Percentiles rank a stretch among this genome's conserved stretches.
Conservation (phyloP, 106 monocot genomes). For the Dendrobium chrysotoxum region DNA sequence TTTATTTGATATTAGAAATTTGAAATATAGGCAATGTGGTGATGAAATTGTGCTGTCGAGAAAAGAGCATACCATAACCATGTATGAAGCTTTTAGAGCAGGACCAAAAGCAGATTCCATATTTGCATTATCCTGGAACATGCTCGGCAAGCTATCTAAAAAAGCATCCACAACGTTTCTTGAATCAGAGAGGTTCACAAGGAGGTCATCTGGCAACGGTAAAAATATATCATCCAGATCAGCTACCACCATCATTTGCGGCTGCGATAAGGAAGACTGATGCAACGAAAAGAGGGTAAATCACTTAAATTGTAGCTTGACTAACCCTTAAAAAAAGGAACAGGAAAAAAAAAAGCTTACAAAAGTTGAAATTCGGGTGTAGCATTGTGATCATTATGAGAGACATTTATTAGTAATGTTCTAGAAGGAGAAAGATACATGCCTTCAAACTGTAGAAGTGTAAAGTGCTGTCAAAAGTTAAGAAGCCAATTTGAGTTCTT, state of each 20-base stretch:
- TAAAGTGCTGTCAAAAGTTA: slow-evolving; percentile 93
- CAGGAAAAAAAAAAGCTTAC: background rate
- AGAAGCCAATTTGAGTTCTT: slow-evolving; percentile 93
- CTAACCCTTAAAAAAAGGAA: background rate
- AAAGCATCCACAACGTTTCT: slow-evolving; percentile 86
- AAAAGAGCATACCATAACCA: slow-evolving; percentile 75
- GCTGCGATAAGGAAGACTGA: slow-evolving; percentile 93
- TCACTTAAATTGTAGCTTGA: background rate
- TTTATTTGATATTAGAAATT: background rate
- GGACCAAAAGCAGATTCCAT: slow-evolving; percentile 93
- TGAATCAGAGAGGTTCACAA: slow-evolving; percentile 91
- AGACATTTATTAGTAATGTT: background rate
- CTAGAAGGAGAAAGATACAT: slow-evolving; percentile 11
- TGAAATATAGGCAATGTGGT: background rate
- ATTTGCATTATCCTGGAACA: slow-evolving; percentile 91
- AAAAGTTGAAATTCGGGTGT: background rate
- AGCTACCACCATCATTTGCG: slow-evolving; percentile 95
- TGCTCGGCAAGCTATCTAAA: slow-evolving; percentile 77
- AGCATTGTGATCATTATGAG: slow-evolving; percentile 5
- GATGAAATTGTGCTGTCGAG: background rate
- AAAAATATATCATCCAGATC: slow-evolving; percentile 96
- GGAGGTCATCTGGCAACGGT: slow-evolving; percentile 96
- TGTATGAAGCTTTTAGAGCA: slow-evolving; percentile 88
- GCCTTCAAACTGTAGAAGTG: slow-evolving; percentile 98
- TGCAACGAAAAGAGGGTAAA: slow-evolving; percentile 21